Conservation (phyloP, 2,329 filamentous ascomycete genomes). For the Sporothrix variecibatus region DNA sequence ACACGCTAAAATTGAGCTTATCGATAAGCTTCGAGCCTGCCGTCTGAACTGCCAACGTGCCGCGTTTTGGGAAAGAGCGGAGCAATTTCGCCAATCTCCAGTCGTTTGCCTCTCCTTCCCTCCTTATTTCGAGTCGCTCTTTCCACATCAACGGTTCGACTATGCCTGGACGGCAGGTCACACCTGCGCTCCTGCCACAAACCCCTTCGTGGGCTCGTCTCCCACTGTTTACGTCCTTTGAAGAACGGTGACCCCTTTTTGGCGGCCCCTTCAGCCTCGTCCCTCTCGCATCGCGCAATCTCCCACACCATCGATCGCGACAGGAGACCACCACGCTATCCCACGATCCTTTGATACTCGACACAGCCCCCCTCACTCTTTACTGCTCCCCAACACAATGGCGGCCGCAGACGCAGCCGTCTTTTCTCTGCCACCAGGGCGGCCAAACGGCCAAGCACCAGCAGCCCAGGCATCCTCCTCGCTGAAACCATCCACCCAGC, state of each 20-base stretch:
- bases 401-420: neutral
- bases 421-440: neutral
- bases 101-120: neutral
- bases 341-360: neutral
- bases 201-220: neutral
- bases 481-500: neutral
- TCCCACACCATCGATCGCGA: neutral
- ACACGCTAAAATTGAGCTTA: slow-evolving; percentile 15
- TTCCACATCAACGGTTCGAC: slow-evolving; percentile 17
- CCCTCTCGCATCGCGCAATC: neutral
- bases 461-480: neutral
- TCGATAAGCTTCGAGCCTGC: slow-evolving; percentile 14
- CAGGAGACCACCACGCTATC: neutral
- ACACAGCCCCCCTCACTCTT: neutral
- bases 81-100: slow-evolving; percentile 14
- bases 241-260: neutral
- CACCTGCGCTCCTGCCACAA: slow-evolving; percentile 11
- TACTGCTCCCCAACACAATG: neutral
- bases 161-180: slow-evolving; percentile 24
- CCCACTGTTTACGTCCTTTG: neutral
- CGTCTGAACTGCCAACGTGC: neutral
- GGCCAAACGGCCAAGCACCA: neutral
- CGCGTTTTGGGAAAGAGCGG: slow-evolving; percentile 5
- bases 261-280: neutral
- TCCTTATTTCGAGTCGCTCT: neutral